Evolutionary conservation across 2,329 filamentous ascomycete species (phyloP).

Genomic region (Scortechinia acanthostroma): DNA sequence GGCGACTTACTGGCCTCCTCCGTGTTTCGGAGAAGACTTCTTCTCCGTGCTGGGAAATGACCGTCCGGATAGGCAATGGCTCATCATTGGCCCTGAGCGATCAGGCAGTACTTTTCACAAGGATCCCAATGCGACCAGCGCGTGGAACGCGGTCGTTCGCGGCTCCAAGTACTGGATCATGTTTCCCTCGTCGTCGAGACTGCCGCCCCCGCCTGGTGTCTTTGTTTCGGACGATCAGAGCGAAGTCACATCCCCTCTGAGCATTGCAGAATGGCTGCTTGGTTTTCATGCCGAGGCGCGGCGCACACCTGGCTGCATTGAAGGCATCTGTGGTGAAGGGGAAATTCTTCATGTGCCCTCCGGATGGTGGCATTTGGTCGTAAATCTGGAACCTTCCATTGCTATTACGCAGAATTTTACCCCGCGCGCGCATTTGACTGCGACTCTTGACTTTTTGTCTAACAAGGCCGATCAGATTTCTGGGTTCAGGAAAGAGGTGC

Average conservation of each 20-base stretch:
- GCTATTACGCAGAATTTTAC: slow-evolving; percentile 71
- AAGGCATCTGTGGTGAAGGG: slow-evolving; percentile 59
- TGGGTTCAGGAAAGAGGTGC: slow-evolving; percentile 55
- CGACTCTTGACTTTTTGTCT: slow-evolving; percentile 54
- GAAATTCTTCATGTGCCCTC: slow-evolving; percentile 66
- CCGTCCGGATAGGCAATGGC: slow-evolving; percentile 62
- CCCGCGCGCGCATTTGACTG: slow-evolving; percentile 43
- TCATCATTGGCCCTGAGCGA: slow-evolving; percentile 62
- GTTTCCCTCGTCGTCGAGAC: slow-evolving; percentile 51
- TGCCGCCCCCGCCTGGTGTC: slow-evolving; percentile 51
- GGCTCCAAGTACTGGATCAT: slow-evolving; percentile 74
- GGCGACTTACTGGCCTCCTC: slow-evolving; percentile 48
- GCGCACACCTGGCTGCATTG: slow-evolving; percentile 51
- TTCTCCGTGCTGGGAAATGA: slow-evolving; percentile 57
- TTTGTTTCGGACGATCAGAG: slow-evolving; percentile 63
- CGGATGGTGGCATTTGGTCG: slow-evolving; percentile 69
- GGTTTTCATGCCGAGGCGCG: slow-evolving; percentile 64
- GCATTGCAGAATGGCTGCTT: slow-evolving; percentile 67
- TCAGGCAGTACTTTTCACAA: slow-evolving; percentile 70
- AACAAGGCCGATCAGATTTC: slow-evolving; percentile 60
- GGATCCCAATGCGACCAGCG: slow-evolving; percentile 34
- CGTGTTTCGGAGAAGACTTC: slow-evolving; percentile 60
- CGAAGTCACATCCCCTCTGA: slow-evolving; percentile 65
- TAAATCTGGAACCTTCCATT: slow-evolving; percentile 59
- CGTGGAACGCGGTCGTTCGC: slow-evolving; percentile 66